Evolutionary conservation across 2,329 filamentous ascomycete species (phyloP), one percentile per base, ranked within the genome.

Genomic region (Acarospora socialis): DNA sequence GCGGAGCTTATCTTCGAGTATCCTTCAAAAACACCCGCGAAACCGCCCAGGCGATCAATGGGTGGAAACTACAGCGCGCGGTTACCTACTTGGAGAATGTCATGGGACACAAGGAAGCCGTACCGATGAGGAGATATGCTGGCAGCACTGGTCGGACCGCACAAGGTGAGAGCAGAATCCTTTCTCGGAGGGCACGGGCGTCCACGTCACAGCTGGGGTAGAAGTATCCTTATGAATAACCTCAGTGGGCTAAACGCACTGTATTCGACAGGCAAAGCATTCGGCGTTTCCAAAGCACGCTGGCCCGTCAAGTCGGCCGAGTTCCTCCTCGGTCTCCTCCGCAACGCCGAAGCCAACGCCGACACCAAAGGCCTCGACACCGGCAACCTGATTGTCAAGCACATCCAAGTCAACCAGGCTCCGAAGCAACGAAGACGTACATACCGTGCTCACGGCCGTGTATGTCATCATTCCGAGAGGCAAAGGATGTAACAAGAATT

Each of bases 391-490:
- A 68, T 95, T 60, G 81, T 98, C 70, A 94, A 94, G 82, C 92
- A 94, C 81, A 98, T 98, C 70, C 90, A 98, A 73, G 90, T 98
- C 75, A 98, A 98, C 82, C 90, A 98, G 75, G 92, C 90, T 53
- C 90, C 90, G 57, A 95, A 95, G 80, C 87, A 95, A 75, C 79
- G 90, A 62, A 77, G 90, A 70, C 80, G 90, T 65, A 98, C 90
- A 60, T 98, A 98, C 81, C 86, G 90, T 77, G 92, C 92, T 47
- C 90, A 98, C 76, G 90, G 90, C 77, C 84, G 90, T 73, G 87
- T 94, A 92, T 56, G 86, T 83, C 52, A 36, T 35, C 32, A n/a
- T n/a, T n/a, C n/a, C n/a, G n/a, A n/a, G n/a, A n/a, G n/a, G n/a
- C n/a, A n/a, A n/a, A n/a, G n/a, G n/a, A n/a, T n/a, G n/a, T n/a